A percentile compares a stretch with the other conserved stretches of the same genome.
These are phyloP conservation scores for Apiospora sp. DNA, from an alignment of 2,329 filamentous ascomycete species.

Conservation along the genomic window DNA sequence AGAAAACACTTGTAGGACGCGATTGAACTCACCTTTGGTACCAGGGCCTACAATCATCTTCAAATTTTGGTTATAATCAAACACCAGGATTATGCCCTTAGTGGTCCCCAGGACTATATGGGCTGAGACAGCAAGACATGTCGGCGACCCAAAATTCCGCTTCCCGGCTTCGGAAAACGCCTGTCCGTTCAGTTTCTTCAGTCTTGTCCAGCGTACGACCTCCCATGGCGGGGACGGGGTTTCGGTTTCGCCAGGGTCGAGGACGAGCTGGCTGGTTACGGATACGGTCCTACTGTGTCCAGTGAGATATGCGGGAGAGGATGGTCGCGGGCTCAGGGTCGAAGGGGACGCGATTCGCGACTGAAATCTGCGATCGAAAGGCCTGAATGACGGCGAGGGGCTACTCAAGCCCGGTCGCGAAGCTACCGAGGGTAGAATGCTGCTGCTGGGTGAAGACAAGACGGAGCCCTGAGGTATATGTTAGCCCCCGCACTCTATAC, in stretches of 20 bases:
- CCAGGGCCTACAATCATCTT: conserved; percentile 94
- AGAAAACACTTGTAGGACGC: background rate
- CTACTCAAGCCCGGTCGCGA: conserved; percentile 71
- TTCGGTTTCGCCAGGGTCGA: conserved; percentile 71
- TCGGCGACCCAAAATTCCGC: conserved; percentile 90
- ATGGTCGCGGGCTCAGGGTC: conserved; percentile 68
- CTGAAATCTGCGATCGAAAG: conserved; percentile 94
- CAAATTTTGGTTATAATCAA: conserved; percentile 96
- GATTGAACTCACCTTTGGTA: conserved; percentile 76
- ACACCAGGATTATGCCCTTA: conserved; percentile 92
- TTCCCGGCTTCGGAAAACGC: conserved; percentile 92
- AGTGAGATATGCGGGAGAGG: conserved; percentile 80
- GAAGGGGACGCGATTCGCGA: conserved; percentile 77
- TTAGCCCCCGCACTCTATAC: conserved; percentile 38
- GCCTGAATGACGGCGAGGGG: conserved; percentile 84
- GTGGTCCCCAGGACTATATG: conserved; percentile 91
- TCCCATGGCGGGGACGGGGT: conserved; percentile 89
- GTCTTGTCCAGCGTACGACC: conserved; percentile 92
- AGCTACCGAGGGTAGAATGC: conserved; percentile 72
- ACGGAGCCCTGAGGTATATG: conserved; percentile 61
- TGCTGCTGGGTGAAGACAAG: conserved; percentile 75
- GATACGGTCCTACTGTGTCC: conserved; percentile 84
- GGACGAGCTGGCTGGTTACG: conserved; percentile 72
- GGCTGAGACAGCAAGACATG: conserved; percentile 87
- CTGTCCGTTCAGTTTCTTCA: conserved; percentile 88